Evolutionary conservation across 495 filamentous ascomycete species (phyloP).

Genomic region (Penicillium coprophilum): DNA sequence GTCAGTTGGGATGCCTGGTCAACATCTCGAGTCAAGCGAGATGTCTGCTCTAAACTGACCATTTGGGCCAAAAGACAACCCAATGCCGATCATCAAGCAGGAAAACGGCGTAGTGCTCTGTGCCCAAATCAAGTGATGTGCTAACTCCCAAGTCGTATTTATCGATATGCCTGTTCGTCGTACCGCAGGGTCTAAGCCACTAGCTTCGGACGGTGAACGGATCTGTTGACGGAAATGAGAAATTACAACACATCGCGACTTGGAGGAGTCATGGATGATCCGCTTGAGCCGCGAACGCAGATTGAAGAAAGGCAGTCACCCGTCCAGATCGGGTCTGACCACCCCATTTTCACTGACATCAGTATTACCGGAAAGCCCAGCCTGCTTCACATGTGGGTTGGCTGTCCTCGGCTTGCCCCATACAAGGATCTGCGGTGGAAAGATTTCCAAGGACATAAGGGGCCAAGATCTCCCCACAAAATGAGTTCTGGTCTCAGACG

Average conservation of each 20-base stretch:
- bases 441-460: slow-evolving; percentile 22
- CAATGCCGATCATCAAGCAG: neutral
- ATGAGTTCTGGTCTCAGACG: neutral
- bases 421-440: slow-evolving; percentile 14
- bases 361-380: slow-evolving; percentile 9
- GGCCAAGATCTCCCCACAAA: slow-evolving; percentile 10
- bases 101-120: neutral
- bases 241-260: no score
- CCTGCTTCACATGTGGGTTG: slow-evolving; percentile 31
- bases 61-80: neutral
- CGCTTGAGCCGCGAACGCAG: neutral
- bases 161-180: slow-evolving; percentile 3
- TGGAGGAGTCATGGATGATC: no score
- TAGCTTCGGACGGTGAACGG: slow-evolving; percentile 11
- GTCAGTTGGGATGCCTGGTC: no score
- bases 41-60: neutral
- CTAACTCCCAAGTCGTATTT: neutral
- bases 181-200: slow-evolving; percentile 19
- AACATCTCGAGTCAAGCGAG: neutral
- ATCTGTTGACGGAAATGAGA: slow-evolving; percentile 15
- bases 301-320: slow-evolving; percentile 23
- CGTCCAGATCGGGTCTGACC: slow-evolving; percentile 12
- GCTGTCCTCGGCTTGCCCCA: slow-evolving; percentile 24
- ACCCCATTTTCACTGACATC: slow-evolving; percentile 15
- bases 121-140: neutral